Conservation (phyloP, 768 basidiomycete species). For the Scleroderma bovista region DNA sequence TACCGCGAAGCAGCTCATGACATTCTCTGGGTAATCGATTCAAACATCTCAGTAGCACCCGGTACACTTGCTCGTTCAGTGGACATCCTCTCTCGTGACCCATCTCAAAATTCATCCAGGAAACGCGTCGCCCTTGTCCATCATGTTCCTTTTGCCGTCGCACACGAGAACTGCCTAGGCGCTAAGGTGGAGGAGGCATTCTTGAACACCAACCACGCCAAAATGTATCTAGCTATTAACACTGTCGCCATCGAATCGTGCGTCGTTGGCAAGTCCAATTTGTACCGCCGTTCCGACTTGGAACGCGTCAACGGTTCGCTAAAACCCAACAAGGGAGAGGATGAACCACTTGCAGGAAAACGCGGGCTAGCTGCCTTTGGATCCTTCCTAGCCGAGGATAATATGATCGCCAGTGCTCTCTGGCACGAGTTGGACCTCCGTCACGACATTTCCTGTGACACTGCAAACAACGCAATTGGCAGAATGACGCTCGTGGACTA, state of each 20-base stretch:
- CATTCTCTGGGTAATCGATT: slow-evolving; percentile 95
- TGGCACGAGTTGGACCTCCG: slow-evolving; percentile 91
- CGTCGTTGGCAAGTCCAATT: slow-evolving; percentile 93
- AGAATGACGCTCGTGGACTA: slow-evolving; percentile 84
- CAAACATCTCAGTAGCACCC: slow-evolving; percentile 77
- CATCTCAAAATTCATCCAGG: slow-evolving; percentile 29
- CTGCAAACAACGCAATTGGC: slow-evolving; percentile 84
- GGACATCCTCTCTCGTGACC: slow-evolving; percentile 52
- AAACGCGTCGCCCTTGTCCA: slow-evolving; percentile 80
- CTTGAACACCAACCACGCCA: slow-evolving; percentile 95
- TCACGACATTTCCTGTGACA: slow-evolving; percentile 88
- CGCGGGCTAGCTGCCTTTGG: slow-evolving; percentile 75
- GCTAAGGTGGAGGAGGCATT: slow-evolving; percentile 89
- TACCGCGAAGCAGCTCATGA: slow-evolving; percentile 80
- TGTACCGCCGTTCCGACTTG: slow-evolving; percentile 88
- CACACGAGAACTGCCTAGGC: slow-evolving; percentile 66
- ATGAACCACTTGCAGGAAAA: slow-evolving; percentile 16
- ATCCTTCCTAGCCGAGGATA: slow-evolving; percentile 93
- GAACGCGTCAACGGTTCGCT: slow-evolving; percentile 67
- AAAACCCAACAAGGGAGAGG: slow-evolving; percentile 35
- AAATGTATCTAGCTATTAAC: slow-evolving; percentile 96
- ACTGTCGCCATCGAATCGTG: slow-evolving; percentile 86
- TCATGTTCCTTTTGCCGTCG: slow-evolving; percentile 87
- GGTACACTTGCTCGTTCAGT: slow-evolving; percentile 83
- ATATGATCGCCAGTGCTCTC: slow-evolving; percentile 88